phyloP scores from a whole-genome alignment of 2,329 filamentous ascomycete species.

The Ophiostoma himal-ulmi region DNA sequence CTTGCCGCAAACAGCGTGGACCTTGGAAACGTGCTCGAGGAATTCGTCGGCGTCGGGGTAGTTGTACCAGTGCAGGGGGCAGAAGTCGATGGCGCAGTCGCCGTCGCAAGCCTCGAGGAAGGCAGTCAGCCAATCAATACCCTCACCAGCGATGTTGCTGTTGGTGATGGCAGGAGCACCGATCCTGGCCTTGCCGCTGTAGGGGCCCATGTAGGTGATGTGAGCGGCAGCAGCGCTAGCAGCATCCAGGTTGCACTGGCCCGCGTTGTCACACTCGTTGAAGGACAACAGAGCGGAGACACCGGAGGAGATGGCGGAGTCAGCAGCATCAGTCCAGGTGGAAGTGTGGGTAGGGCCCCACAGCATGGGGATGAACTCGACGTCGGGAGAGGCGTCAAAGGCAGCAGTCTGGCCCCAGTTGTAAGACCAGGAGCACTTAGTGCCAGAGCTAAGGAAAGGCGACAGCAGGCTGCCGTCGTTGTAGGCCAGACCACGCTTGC shows the following conservation, averaged over 20 bases:
- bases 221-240: slow-evolving; percentile 47
- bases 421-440: slow-evolving; percentile 55
- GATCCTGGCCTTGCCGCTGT: slow-evolving; percentile 48
- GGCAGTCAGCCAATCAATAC: slow-evolving; percentile 49
- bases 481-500: slow-evolving; percentile 64
- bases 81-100: slow-evolving; percentile 53
- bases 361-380: slow-evolving; percentile 63
- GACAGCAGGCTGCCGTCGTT: slow-evolving; percentile 52
- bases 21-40: slow-evolving; percentile 47
- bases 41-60: slow-evolving; percentile 44
- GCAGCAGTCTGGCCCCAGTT: slow-evolving; percentile 55
- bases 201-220: slow-evolving; percentile 51
- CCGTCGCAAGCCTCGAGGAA: slow-evolving; percentile 49
- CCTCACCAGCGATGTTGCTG: slow-evolving; percentile 45
- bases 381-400: slow-evolving; percentile 37
- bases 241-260: slow-evolving; percentile 56
- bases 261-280: slow-evolving; percentile 63
- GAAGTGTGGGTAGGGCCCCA: slow-evolving; percentile 50
- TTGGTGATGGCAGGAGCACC: slow-evolving; percentile 58
- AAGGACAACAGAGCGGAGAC: slow-evolving; percentile 57
- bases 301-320: slow-evolving; percentile 48
- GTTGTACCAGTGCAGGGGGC: slow-evolving; percentile 61
- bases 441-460: slow-evolving; percentile 41
- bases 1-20: slow-evolving; percentile 44
- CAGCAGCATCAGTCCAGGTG: slow-evolving; percentile 47